Base-by-base conservation (phyloP, 495 filamentous ascomycete species). In the Penicillium dipodomyicola region DNA sequence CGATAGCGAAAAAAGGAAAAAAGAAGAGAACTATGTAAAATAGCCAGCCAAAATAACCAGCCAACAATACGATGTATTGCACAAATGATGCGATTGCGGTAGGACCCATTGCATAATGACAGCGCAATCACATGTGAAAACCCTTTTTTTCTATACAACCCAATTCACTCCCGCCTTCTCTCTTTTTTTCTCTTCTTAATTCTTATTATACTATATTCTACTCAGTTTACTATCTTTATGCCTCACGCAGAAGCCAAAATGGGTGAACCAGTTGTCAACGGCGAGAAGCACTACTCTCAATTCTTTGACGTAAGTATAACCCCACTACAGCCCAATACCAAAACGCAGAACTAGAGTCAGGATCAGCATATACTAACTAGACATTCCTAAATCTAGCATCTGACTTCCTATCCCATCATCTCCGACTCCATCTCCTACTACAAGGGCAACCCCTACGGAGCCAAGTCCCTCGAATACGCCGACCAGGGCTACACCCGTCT, bases 391-490 rank as follows among this genome's bases (percentile, higher is more conserved):
- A 32, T 29, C 2, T 9, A 95, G 88, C 93, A 97, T 68, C 81
- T 97, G 58, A 80, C 82, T 39, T 87, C 85, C 58, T 96, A 95
- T 76, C 94, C 94, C 10, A 74, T 94, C 50, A 82, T 97, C 68
- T 85, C 83, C 64, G 91, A 96, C 71, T 77, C 83, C 65, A 84
- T 96, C 74, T 68, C 77, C 37, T 82, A 82, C 67, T 88, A 92
- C 82, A 90, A 92, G 67, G 77, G 77, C 57, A 88, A 91, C 71
- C 84, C 88, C 19, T 84, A 88, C 68, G 93, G 90, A 69, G 84
- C 88, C 60, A 90, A 87, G 72, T 89, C 90, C 52, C 73, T 97
- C 65, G 77, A 88, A 59, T 76, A 90, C 45, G 80, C 85, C 68
- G 79, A 87, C 65, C 76, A 81, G 46, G 82, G 84, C 63, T 96